These are phyloP conservation scores for Penicillium lagena DNA, from an alignment of 495 filamentous ascomycete genomes.

Conservation along the genomic window DNA sequence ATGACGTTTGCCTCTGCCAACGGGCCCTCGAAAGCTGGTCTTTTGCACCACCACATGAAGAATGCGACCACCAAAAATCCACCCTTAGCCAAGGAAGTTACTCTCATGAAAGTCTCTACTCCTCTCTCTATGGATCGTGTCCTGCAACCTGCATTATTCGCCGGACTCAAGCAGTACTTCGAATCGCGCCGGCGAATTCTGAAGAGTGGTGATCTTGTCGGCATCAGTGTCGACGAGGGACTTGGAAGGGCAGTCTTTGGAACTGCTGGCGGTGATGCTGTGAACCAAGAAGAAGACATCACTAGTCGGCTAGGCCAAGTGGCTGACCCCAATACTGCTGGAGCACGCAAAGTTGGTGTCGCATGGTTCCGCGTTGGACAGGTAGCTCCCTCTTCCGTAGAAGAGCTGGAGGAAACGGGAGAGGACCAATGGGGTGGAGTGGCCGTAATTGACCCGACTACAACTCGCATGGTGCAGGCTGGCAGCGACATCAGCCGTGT, in stretches of 20 bases:
- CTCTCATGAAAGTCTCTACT: constrained; percentile 81
- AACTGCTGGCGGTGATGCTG: constrained; percentile 46
- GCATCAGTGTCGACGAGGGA: constrained; percentile 75
- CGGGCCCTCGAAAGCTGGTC: constrained; percentile 24
- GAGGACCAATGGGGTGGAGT: constrained; percentile 77
- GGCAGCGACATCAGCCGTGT: constrained; percentile 74
- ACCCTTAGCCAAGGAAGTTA: constrained; percentile 84
- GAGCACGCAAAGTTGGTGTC: constrained; percentile 48
- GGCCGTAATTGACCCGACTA: constrained; percentile 72
- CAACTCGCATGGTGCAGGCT: constrained; percentile 80
- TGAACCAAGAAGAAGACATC: constrained; percentile 57
- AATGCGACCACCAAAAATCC: constrained; percentile 54
- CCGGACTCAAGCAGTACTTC: constrained; percentile 80
- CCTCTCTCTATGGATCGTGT: constrained; percentile 78
- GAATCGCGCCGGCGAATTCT: constrained; percentile 70
- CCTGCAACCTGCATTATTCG: constrained; percentile 75
- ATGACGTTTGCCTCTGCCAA: constrained; percentile 43
- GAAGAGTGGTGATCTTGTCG: constrained; percentile 79
- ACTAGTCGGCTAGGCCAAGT: constrained; percentile 41
- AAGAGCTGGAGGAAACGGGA: constrained; percentile 50
- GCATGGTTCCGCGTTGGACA: constrained; percentile 87
- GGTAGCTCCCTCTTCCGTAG: constrained; percentile 49
- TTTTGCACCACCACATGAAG: constrained; percentile 38
- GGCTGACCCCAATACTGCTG: constrained; percentile 11
- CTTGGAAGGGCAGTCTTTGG: constrained; percentile 69